Evolutionary conservation across 2,329 filamentous ascomycete genomes (phyloP).

Genomic region (Monilinia fructicola): DNA sequence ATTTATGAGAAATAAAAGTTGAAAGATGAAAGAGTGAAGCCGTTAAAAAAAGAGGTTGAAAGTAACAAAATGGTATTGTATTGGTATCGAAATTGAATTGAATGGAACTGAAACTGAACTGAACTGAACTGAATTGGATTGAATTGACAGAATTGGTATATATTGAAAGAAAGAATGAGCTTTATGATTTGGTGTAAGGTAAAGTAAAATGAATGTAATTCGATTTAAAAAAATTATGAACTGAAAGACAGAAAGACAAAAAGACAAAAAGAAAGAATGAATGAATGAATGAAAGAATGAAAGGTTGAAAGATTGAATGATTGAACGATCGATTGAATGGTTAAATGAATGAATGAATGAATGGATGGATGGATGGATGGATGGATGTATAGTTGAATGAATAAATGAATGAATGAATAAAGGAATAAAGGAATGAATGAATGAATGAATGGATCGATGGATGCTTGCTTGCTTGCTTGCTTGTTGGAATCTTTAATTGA

Average conservation of each 20-base stretch:
- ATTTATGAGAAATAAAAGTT: neutral
- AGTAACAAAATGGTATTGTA: neutral
- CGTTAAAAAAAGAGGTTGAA: neutral
- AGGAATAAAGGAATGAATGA: neutral
- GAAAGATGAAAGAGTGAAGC: conserved; percentile 11
- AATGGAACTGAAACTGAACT: neutral
- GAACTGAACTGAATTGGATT: neutral
- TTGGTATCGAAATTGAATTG: neutral
- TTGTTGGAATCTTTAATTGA: neutral
- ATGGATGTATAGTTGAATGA: neutral
- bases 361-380: neutral
- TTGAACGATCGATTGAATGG: neutral
- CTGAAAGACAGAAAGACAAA: neutral
- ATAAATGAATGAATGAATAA: neutral
- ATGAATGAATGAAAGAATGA: neutral
- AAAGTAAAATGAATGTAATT: neutral
- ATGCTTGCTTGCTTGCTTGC: neutral
- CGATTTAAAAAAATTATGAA: too few species aligned
- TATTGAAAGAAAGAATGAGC: conserved; percentile 11
- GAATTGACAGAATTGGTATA: neutral
- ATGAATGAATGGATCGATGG: neutral
- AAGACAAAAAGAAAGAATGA: neutral
- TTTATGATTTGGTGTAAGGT: conserved; percentile 6
- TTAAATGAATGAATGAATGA: neutral
- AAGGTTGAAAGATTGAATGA: neutral